Evolutionary conservation across 495 filamentous ascomycete genomes (phyloP).

Genomic region (Penicillium bialowiezense): DNA sequence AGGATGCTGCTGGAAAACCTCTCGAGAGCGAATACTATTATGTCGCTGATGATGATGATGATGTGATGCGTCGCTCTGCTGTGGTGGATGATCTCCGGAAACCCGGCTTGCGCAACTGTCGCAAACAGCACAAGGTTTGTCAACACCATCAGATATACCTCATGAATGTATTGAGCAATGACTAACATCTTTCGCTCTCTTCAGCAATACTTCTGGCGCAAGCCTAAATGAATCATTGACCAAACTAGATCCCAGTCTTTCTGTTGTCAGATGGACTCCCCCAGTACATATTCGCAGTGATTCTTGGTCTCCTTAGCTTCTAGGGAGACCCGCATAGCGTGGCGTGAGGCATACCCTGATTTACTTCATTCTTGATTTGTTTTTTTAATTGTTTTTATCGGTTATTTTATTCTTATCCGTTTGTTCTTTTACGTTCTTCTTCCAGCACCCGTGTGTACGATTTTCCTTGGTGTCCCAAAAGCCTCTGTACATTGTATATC

Average conservation of each 20-base stretch:
- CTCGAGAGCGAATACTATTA: constrained; percentile 98
- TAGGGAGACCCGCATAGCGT: constrained; percentile 46
- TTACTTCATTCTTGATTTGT: constrained; percentile 22
- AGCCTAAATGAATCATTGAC: constrained; percentile 54
- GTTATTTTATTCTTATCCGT: neutral
- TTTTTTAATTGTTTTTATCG: constrained; percentile 4
- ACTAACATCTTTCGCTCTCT: constrained; percentile 15
- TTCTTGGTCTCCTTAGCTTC: constrained; percentile 26
- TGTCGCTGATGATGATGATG: constrained; percentile 82
- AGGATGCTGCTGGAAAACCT: constrained; percentile 91
- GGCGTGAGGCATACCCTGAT: constrained; percentile 51
- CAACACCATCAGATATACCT: neutral
- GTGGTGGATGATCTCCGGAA: constrained; percentile 83
- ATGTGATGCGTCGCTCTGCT: constrained; percentile 74
- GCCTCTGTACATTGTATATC: constrained; percentile 4
- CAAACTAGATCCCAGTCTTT: neutral
- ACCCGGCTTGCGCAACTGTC: constrained; percentile 79
- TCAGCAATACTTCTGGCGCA: constrained; percentile 94
- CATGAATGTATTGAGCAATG: neutral
- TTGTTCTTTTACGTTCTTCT: neutral
- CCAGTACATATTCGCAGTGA: constrained; percentile 44
- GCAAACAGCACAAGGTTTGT: constrained; percentile 94
- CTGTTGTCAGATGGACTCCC: constrained; percentile 19
- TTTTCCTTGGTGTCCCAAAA: constrained; percentile 20
- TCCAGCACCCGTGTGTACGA: constrained; percentile 35